A percentile compares a stretch with the other conserved stretches of the same genome.
Evolutionary conservation across 75 land plant species (phyloP).

Genomic region (Pinus taeda): DNA sequence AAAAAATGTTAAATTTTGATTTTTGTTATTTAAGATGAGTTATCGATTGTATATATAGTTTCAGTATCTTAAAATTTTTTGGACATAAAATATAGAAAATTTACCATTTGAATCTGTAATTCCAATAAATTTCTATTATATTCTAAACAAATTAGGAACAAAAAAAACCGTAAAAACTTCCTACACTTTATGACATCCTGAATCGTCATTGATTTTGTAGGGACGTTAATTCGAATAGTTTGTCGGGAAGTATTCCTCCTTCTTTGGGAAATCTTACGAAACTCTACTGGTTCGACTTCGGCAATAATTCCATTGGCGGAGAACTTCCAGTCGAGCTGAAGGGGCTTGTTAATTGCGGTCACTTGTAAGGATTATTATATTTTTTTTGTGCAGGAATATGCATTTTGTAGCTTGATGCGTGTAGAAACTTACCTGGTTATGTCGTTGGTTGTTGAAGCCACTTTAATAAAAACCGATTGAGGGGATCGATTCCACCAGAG

Average conservation of each 20-base stretch:
- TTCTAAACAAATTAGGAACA: too few relatives aligned
- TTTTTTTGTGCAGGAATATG: not conserved
- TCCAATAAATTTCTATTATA: too few relatives aligned
- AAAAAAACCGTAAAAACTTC: too few relatives aligned
- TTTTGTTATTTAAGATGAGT: too few relatives aligned
- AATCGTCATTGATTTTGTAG: constrained; percentile 14
- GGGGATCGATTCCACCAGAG: constrained; percentile 48
- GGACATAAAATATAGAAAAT: too few relatives aligned
- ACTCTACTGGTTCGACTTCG: constrained; percentile 62
- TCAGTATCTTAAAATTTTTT: too few relatives aligned
- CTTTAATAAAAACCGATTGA: constrained; percentile 66
- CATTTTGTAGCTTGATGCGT: not conserved
- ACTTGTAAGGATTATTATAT: constrained; percentile 42
- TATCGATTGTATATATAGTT: too few relatives aligned
- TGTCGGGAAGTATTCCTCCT: constrained; percentile 64
- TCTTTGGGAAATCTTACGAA: constrained; percentile 58
- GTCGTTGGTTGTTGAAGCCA: constrained; percentile 38
- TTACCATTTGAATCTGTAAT: too few relatives aligned
- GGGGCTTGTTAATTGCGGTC: constrained; percentile 42
- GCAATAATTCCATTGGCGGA: constrained; percentile 61
- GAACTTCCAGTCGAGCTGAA: constrained; percentile 57
- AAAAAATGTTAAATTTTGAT: too few relatives aligned
- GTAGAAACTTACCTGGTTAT: not conserved
- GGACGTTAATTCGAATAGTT: constrained; percentile 64
- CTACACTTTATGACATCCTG: not conserved